Base-by-base conservation (phyloP, 768 basidiomycete genomes). In the Boletellus ananas region DNA sequence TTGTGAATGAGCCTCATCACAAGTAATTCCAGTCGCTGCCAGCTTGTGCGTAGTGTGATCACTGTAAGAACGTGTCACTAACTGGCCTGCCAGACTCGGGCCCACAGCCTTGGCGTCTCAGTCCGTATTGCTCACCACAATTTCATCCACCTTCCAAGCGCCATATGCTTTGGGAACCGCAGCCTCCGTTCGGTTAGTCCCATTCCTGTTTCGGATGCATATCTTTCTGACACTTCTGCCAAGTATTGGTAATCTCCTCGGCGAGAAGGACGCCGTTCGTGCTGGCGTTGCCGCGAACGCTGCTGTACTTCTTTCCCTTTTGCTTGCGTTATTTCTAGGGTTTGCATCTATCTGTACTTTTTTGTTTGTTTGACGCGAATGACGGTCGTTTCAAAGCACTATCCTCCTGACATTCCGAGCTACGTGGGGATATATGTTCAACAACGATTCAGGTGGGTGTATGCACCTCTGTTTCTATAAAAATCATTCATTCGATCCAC, bases 171-270 rank as follows among this genome's bases (percentile, higher is more conserved):
- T 97, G 36, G 79, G 84, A 51, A 79, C 94, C 6, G 94, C 93
- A 1, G 75, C 86, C 9, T 87, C 93, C 11, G 91, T 97, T 37
- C 81, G 92, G 85, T 89, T 57, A 34, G 73, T 66, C 36, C 20
- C 14, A 34, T 47, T 55, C 43, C 8, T 34, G 43, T 37, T 40
- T 11, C 7, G 16, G 34, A 3, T 29, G 5, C 9, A 12, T 23
- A 3, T 27, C 36, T 53, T 29, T 29, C 29, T 29, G 20, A 55
- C 34, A 12, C 20, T 12, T 18, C n/a, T 45, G 51, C 27, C 10
- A 38, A 90, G 90, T 7, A 83, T 94, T 31, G 94, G 94, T 2
- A 96, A 96, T 61, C 73, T 95, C 6, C 76, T 96, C 1, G 94
- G 94, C 7, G 90, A 94, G 55, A 73, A 76, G 39, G 83, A 92